Conservation (phyloP, 768 basidiomycete species). For the Podaxis sp. region DNA sequence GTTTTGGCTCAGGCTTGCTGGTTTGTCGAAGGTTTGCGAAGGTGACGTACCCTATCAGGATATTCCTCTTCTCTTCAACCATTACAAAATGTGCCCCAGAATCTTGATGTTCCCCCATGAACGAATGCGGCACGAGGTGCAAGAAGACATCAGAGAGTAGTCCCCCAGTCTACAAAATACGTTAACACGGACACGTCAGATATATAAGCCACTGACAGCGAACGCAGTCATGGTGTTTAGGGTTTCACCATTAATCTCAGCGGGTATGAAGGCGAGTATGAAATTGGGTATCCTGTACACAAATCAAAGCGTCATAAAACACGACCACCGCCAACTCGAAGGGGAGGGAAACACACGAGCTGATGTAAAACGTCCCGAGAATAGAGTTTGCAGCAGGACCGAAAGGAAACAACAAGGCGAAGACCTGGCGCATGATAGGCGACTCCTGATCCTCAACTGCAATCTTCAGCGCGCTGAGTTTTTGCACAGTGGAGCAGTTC, state of each 20-base stretch:
- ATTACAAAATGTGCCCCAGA: conserved; percentile 73
- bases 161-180: conserved; percentile 68
- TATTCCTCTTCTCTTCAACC: conserved; percentile 90
- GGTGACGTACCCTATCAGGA: conserved; percentile 73
- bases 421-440: conserved; percentile 76
- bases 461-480: conserved; percentile 58
- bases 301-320: not conserved
- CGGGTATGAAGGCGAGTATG: conserved; percentile 91
- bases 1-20: not conserved
- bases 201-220: conserved; percentile 53
- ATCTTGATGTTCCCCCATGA: conserved; percentile 85
- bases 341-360: conserved; percentile 65
- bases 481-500: conserved; percentile 29
- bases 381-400: conserved; percentile 89
- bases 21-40: not conserved
- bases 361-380: conserved; percentile 93
- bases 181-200: not conserved
- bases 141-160: conserved; percentile 92
- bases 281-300: conserved; percentile 81
- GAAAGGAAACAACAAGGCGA: conserved; percentile 84
- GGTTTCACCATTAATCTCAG: conserved; percentile 79
- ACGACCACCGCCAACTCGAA: not conserved
- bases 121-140: conserved; percentile 88
- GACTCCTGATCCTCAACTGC: conserved; percentile 64
- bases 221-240: conserved; percentile 95